These are phyloP conservation scores for Pythium grandisporangium DNA, from an alignment of 352 stramenopile species.

Conservation along the genomic window DNA sequence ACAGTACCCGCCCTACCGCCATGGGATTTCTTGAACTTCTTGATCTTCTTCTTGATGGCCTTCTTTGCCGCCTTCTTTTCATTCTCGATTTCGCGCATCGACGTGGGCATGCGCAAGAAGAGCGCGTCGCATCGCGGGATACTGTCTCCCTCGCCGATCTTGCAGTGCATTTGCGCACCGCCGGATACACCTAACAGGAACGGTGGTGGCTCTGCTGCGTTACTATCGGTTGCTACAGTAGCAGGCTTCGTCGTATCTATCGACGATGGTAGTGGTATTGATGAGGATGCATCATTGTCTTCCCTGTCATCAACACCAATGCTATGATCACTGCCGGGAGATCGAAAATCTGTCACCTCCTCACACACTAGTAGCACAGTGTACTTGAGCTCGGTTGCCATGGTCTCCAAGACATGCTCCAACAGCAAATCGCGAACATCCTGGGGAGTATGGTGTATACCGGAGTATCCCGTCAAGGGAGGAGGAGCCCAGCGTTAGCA, in stretches of 20 bases:
- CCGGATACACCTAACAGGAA: conserved; percentile 26
- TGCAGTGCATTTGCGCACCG: conserved; percentile 30
- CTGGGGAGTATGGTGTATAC: too few relatives aligned
- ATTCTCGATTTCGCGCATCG: conserved; percentile 65
- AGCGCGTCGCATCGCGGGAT: conserved; percentile 69
- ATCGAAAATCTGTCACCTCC: conserved; percentile 43
- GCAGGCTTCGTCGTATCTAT: too few relatives aligned
- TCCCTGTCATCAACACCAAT: too few relatives aligned
- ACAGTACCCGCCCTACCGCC: conserved; percentile 24
- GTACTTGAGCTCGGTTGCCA: conserved; percentile 50
- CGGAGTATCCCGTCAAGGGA: too few relatives aligned
- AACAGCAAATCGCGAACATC: conserved; percentile 58
- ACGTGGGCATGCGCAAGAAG: conserved; percentile 59
- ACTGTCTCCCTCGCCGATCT: conserved; percentile 62
- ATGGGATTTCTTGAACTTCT: conserved; percentile 76
- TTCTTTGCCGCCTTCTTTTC: conserved; percentile 74
- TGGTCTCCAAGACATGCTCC: conserved; percentile 47
- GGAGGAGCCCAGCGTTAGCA: too few relatives aligned
- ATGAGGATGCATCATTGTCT: too few relatives aligned
- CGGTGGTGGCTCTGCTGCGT: conserved; percentile 8
- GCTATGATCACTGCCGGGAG: too few relatives aligned
- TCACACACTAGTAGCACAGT: conserved; percentile 66
- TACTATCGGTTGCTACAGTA: too few relatives aligned
- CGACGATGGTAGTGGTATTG: too few relatives aligned
- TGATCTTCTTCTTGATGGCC: conserved; percentile 81